Percentiles rank a stretch among this genome's conserved stretches.
These are phyloP conservation scores for Didymellaceae sp. DNA, from an alignment of 2,329 filamentous ascomycete species.

Conservation along the genomic window DNA sequence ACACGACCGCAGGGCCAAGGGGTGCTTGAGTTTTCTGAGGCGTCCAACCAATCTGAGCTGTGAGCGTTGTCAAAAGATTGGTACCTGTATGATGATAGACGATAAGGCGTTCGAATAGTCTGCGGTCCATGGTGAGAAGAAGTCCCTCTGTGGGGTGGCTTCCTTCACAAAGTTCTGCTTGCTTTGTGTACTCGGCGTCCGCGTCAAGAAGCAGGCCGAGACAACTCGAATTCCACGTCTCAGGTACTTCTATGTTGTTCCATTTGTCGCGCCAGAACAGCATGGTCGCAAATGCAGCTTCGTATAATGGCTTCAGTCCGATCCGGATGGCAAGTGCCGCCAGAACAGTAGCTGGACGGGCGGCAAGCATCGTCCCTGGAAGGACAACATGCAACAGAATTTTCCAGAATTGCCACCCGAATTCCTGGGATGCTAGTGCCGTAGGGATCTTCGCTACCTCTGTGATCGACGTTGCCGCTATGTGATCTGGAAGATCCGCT, in stretches of 20 bases:
- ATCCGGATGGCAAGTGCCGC: constrained; percentile 58
- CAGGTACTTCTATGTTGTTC: constrained; percentile 57
- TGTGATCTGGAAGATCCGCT: constrained; percentile 54
- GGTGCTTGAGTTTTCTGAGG: constrained; percentile 54
- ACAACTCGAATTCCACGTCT: constrained; percentile 59
- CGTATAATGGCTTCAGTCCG: constrained; percentile 53
- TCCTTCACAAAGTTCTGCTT: background rate
- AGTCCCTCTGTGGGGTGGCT: constrained; percentile 42
- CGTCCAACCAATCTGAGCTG: constrained; percentile 54
- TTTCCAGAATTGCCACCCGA: constrained; percentile 56
- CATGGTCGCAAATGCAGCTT: constrained; percentile 53
- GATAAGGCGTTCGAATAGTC: constrained; percentile 55
- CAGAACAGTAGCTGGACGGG: constrained; percentile 55
- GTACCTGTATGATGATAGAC: constrained; percentile 56
- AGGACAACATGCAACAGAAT: constrained; percentile 57
- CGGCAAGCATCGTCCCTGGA: constrained; percentile 56
- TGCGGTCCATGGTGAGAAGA: constrained; percentile 48
- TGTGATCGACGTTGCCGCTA: constrained; percentile 38
- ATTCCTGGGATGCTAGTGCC: constrained; percentile 46
- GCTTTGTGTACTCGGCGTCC: constrained; percentile 40
- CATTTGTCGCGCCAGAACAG: constrained; percentile 52
- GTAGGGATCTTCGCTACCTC: constrained; percentile 55
- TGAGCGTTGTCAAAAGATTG: constrained; percentile 56
- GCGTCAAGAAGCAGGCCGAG: constrained; percentile 57
- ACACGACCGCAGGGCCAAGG: constrained; percentile 54